Base-by-base conservation (phyloP, 257 asterid species). In the Ballota nigra region DNA sequence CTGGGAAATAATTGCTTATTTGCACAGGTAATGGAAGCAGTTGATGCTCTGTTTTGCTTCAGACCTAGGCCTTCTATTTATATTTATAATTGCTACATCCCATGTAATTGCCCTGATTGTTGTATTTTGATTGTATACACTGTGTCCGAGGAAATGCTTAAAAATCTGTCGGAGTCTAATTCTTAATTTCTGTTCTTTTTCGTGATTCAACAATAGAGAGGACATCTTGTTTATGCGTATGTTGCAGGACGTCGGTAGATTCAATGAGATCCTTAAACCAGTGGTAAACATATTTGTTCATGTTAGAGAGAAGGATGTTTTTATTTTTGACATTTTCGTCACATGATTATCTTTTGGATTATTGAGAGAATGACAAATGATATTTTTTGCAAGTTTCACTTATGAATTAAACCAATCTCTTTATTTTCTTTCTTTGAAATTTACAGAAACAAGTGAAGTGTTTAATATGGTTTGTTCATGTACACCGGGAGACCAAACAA, bases 31-130 rank as follows among this genome's bases (percentile, higher is more conserved):
- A 62, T 69, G 63, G 74, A 26, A 65, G 61, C 71, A 22, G 68
- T 52, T 72, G 67, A 63, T 75, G 57, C 45, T 68, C 55, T 61
- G 29, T 68, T 64, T 31, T 16, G 47, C 16, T 72, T 34, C 63
- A 65, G 24, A 62, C 62, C 59, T 66, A 22, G 72, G 70, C 24
- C 55, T 53, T 12, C 31, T 19, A 23, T 65, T 24, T 15, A 34
- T 72, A 47, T 59, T 36, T 22, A 40, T 57, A 71, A 69, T 41
- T 63, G 57, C 64, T 77, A 51, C 74, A 75, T 75, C 71, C 68
- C 70, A 26, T 75, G 79, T 77, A 72, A 70, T 62, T 53, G 63
- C 77, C 74, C 73, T 58, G 70, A 68, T 63, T 71, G 70, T 66
- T 70, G 63, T 62, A 68, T 69, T 53, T 18, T 20, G 73, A 70